These are phyloP conservation scores for Flammula alnicola DNA, from an alignment of 1,284 basidiomycete genomes.

Conservation along the genomic window DNA sequence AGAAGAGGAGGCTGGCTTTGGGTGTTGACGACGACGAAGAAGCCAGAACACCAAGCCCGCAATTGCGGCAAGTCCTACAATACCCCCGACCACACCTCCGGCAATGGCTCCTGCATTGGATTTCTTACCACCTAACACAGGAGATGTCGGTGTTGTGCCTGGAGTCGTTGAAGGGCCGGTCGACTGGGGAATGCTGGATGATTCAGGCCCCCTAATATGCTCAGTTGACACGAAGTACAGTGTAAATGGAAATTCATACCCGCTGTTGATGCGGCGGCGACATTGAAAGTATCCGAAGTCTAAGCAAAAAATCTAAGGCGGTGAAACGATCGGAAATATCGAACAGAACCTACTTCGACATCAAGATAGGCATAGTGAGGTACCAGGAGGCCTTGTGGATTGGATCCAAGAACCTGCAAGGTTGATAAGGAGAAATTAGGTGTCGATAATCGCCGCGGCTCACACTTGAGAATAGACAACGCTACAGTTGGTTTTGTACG, in stretches of 20 bases:
- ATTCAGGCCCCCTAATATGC: conserved; percentile 32
- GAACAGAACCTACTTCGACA: no score
- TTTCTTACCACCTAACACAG: conserved; percentile 20
- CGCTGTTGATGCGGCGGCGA: conserved; percentile 27
- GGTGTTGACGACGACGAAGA: conserved; percentile 38
- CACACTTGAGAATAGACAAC: conserved; percentile 30
- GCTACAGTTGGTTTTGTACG: conserved; percentile 40
- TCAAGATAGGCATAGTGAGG: conserved; percentile 45
- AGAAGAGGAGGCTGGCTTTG: no score
- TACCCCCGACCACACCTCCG: conserved; percentile 48
- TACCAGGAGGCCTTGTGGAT: conserved; percentile 39
- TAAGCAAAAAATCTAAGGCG: no score
- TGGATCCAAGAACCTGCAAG: conserved; percentile 32
- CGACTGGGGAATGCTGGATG: conserved; percentile 25
- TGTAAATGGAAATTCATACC: conserved; percentile 18
- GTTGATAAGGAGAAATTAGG: no score
- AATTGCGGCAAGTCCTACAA: conserved; percentile 39
- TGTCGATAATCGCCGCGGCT: conserved; percentile 10
- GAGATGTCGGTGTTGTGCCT: no score
- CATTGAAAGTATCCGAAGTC: conserved; percentile 34
- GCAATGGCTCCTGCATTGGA: conserved; percentile 47
- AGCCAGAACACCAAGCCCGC: conserved; percentile 40
- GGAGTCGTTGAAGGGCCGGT: conserved; percentile 16
- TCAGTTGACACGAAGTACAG: not conserved
- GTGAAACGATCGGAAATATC: no score